phyloP scores from a whole-genome alignment of 2,329 filamentous ascomycete species.

The Phaeoacremonium minimum region DNA sequence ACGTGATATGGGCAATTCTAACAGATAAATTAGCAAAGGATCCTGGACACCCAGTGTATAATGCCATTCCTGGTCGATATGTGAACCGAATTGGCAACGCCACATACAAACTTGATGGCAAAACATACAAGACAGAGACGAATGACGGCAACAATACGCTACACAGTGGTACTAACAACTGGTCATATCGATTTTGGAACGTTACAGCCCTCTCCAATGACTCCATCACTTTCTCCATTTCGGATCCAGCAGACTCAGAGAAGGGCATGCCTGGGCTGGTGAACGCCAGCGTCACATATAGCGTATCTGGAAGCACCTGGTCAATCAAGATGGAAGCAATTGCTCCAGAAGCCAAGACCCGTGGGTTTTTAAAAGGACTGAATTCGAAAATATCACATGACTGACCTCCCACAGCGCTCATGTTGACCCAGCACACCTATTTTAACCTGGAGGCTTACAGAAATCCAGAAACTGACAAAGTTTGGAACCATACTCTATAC shows the following conservation, averaged over 20 bases:
- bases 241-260: constrained; percentile 53
- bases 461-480: constrained; percentile 47
- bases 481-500: constrained; percentile 60
- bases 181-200: constrained; percentile 61
- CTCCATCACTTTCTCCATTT: constrained; percentile 63
- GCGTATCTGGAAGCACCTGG: constrained; percentile 50
- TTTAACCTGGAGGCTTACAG: constrained; percentile 65
- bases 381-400: no score
- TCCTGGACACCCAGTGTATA: constrained; percentile 54
- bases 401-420: constrained; percentile 50
- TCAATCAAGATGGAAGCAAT: constrained; percentile 56
- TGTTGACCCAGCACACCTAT: constrained; percentile 64
- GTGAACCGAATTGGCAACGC: constrained; percentile 61
- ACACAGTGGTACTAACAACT: constrained; percentile 55
- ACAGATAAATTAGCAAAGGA: constrained; percentile 27
- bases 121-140: constrained; percentile 45
- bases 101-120: constrained; percentile 48
- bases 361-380: no score
- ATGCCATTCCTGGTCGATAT: constrained; percentile 59
- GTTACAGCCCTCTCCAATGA: constrained; percentile 47
- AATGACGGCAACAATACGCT: constrained; percentile 54
- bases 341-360: constrained; percentile 41
- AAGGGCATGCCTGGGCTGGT: constrained; percentile 60
- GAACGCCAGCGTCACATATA: constrained; percentile 58
- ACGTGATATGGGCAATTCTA: neutral